Percentiles rank a stretch among this genome's conserved stretches.
Conservation (phyloP, 768 basidiomycete species). For the Termitomyces sp. region DNA sequence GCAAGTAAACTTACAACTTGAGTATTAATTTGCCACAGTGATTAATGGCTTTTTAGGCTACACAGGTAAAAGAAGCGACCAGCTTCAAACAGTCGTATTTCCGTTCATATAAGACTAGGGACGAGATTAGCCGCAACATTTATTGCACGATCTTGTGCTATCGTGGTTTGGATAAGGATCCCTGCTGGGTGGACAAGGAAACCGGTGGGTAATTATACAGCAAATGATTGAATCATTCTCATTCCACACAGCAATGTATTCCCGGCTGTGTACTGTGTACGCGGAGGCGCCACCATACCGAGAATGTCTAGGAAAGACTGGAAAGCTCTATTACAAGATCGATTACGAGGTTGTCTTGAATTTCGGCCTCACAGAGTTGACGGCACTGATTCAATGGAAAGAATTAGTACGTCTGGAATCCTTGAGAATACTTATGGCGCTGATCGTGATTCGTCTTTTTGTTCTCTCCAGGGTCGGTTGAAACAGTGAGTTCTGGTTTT, state of each 20-base stretch:
- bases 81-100: constrained; percentile 16
- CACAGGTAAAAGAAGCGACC: constrained; percentile 25
- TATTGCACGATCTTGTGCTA: constrained; percentile 15
- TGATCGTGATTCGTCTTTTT: too few species aligned
- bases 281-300: constrained; percentile 11
- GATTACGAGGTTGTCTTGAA: constrained; percentile 39
- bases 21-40: too few species aligned
- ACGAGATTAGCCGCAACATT: neutral
- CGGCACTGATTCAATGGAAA: constrained; percentile 48
- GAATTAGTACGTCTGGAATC: constrained; percentile 37
- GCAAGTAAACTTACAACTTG: constrained; percentile 7
- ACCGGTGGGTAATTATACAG: constrained; percentile 9
- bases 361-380: constrained; percentile 52
- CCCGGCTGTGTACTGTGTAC: constrained; percentile 14
- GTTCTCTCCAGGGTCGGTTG: too few species aligned
- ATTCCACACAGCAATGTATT: constrained; percentile 13
- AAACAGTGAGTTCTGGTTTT: too few species aligned
- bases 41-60: too few species aligned
- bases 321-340: constrained; percentile 24
- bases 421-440: too few species aligned
- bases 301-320: neutral
- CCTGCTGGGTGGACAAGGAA: constrained; percentile 22
- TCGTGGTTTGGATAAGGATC: constrained; percentile 1
- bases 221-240: neutral
- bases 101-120: neutral